Conservation (phyloP, 164 flowering plant genomes). For the Warburgia ugandensis region DNA sequence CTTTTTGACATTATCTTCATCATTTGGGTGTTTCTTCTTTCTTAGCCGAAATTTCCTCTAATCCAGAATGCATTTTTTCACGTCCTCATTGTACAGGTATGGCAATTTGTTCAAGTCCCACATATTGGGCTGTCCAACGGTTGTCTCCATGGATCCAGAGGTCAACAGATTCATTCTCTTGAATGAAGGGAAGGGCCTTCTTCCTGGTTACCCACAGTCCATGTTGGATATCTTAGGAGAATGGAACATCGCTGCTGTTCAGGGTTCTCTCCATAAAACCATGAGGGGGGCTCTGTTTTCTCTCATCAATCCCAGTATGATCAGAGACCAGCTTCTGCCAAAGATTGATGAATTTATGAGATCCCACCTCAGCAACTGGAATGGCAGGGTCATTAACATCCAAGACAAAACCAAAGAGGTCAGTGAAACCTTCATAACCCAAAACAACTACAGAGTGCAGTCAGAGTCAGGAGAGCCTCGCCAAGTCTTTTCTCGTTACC, state of each 20-base stretch:
- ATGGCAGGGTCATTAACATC: constrained; percentile 46
- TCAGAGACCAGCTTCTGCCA: constrained; percentile 60
- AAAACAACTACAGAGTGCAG: not conserved
- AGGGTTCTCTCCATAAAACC: constrained; percentile 72
- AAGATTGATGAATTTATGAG: constrained; percentile 82
- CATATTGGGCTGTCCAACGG: constrained; percentile 83
- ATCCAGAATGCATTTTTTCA: not conserved
- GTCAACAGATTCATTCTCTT: constrained; percentile 70
- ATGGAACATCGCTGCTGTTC: constrained; percentile 86
- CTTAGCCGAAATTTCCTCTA: not conserved
- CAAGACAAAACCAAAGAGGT: constrained; percentile 93
- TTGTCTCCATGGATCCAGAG: constrained; percentile 94
- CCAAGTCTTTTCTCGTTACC: not conserved
- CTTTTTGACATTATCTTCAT: too few species aligned
- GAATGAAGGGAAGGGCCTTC: constrained; percentile 85
- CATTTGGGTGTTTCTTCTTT: not conserved
- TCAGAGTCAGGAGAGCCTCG: not conserved
- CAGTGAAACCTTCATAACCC: constrained; percentile 3
- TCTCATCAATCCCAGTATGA: too few species aligned
- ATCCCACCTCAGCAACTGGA: constrained; percentile 62
- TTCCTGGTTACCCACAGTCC: constrained; percentile 95
- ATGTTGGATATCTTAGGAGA: constrained; percentile 81
- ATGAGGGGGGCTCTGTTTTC: too few species aligned
- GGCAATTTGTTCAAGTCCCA: constrained; percentile 89
- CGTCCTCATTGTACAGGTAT: constrained; percentile 36